Evolutionary conservation across 495 filamentous ascomycete species (phyloP), one percentile per base, ranked within the genome.

Genomic region (Hypoxylon crocopeplum): DNA sequence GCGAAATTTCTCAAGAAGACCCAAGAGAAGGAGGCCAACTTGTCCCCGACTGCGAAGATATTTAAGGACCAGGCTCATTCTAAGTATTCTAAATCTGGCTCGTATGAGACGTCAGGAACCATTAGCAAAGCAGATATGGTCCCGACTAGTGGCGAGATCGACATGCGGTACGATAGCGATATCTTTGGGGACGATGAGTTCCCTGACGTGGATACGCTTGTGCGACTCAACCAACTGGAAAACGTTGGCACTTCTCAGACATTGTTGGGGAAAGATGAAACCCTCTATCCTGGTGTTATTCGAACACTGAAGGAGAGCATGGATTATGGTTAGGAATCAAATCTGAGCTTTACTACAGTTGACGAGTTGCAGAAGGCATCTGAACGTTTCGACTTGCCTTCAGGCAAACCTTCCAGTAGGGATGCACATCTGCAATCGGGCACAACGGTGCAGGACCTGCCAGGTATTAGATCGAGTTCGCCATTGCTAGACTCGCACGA

Each of bases 191-290:
- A 63, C 16, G 57, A 59, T 10, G 68, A 71, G 30, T 42, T 69
- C 0, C 69, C 66, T 15, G 66, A 67, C 15, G 6, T 69, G 34
- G 50, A 71, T 10, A 56, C 20, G 3, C 15, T 71, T 34, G 16
- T 67, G 5, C n/a, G 12, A 33, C 11, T 20, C 17, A 41, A 15
- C 3, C 10, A 71, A 69, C 29, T 24, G 47, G 42, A 49, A 20
- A n/a, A 66, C 53, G 6, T 49, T 54, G 25, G 72, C 49, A 25
- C 76, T 75, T 47, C 66, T 70, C 61, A 75, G 62, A 5, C 36
- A 68, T 13, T 41, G 61, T 7, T 64, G 50, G n/a, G 65, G 44
- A 52, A 57, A 67, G 25, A 70, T 38, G 25, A 80, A 71, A 69
- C 45, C 21, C 44, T 49, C 12, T 59, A 50, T 40, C 56, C 59